Percentiles rank a stretch among this genome's conserved stretches.
phyloP scores from a whole-genome alignment of 1,284 basidiomycete genomes.

The Moniliella sp. region DNA sequence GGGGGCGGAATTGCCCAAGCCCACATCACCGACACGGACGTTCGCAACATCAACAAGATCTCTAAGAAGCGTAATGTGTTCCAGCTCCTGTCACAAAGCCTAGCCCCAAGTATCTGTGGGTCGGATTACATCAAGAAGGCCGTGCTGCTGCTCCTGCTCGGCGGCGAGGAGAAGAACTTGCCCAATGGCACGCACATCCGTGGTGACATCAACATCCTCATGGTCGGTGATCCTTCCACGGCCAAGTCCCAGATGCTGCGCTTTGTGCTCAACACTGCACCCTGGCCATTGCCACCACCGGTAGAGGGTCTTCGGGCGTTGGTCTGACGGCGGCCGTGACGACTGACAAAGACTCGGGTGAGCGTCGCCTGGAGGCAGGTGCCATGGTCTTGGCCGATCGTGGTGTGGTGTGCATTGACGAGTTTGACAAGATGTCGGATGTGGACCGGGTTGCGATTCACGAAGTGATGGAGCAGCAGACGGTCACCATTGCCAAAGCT shows the following conservation, averaged over 20 bases:
- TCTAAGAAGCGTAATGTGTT: constrained; percentile 64
- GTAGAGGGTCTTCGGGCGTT: constrained; percentile 85
- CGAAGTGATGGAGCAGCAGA: constrained; percentile 96
- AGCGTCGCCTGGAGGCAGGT: constrained; percentile 83
- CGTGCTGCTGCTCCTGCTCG: constrained; percentile 70
- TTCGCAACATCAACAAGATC: constrained; percentile 86
- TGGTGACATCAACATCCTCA: constrained; percentile 96
- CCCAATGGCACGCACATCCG: constrained; percentile 94
- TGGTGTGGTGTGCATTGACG: constrained; percentile 96
- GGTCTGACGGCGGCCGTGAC: constrained; percentile 98
- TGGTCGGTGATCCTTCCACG: constrained; percentile 96
- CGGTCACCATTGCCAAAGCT: constrained; percentile 95
- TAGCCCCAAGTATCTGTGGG: constrained; percentile 91
- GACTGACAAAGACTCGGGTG: constrained; percentile 81
- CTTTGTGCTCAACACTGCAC: constrained; percentile 85
- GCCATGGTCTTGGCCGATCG: constrained; percentile 99
- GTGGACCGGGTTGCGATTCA: constrained; percentile 97
- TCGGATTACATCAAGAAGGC: constrained; percentile 90
- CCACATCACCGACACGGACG: constrained; percentile 74
- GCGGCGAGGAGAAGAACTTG: constrained; percentile 91
- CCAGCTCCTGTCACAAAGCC: constrained; percentile 66
- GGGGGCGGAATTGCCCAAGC: constrained; percentile 88
- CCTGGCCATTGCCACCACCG: constrained; percentile 95
- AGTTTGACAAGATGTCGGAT: constrained; percentile 99
- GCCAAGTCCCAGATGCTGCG: constrained; percentile 92